A percentile compares a stretch with the other conserved stretches of the same genome.
phyloP scores from a whole-genome alignment of 495 filamentous ascomycete genomes.

The Aspergillus homomorphus region DNA sequence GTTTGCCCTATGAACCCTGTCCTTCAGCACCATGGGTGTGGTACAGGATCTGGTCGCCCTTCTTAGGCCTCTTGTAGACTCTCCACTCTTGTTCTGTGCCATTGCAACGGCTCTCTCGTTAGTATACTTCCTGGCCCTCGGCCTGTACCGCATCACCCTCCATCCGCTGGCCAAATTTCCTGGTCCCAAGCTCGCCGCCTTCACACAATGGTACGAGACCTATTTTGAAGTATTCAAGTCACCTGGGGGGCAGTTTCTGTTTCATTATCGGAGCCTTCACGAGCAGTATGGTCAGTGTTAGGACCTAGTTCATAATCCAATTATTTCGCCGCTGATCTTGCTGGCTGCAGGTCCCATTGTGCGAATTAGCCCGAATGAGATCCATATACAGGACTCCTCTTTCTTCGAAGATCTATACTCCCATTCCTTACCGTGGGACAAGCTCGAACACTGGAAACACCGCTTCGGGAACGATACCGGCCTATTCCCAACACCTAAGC shows the following conservation, averaged over 20 bases:
- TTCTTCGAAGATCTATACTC: constrained; percentile 29
- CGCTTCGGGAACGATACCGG: constrained; percentile 13
- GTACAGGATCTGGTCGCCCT: constrained; percentile 3
- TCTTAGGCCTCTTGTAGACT: background rate
- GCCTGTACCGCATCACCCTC: constrained; percentile 28
- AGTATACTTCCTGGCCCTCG: constrained; percentile 5
- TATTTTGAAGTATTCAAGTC: constrained; percentile 25
- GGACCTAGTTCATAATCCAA: background rate
- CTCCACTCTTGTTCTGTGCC: background rate
- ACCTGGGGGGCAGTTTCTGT: constrained; percentile 16
- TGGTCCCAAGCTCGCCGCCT: constrained; percentile 29
- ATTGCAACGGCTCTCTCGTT: background rate
- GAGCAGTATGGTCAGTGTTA: constrained; percentile 11
- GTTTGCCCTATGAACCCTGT: background rate
- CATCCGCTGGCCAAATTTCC: constrained; percentile 28
- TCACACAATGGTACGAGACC: constrained; percentile 33
- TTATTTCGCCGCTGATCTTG: background rate
- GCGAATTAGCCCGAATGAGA: constrained; percentile 44
- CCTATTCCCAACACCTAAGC: constrained; percentile 20
- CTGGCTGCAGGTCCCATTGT: constrained; percentile 42
- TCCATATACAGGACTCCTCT: constrained; percentile 43
- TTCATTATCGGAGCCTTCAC: constrained; percentile 12
- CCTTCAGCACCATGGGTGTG: constrained; percentile 8
- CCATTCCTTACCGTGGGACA: constrained; percentile 19
- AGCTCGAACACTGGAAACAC: constrained; percentile 10